Evolutionary conservation across 352 stramenopile genomes (phyloP), one percentile per base, ranked within the genome.

Genomic region (Globisporangium nunn): DNA sequence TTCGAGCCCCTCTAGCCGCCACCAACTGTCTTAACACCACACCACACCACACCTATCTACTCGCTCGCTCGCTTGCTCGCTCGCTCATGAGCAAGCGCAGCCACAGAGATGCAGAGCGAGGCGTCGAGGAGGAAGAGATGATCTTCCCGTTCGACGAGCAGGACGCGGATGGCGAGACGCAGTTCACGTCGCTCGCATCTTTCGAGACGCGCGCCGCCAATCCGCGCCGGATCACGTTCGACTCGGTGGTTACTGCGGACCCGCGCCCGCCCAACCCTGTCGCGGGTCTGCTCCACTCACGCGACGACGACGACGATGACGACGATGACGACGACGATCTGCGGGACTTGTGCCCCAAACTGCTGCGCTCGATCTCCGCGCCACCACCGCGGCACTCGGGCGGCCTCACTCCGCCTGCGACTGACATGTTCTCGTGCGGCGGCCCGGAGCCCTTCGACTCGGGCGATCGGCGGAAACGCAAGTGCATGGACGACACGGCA

Each of bases 61-160:
- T 17, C 37, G 17, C 37, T 17, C 37, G 1, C 37, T 15, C 37
- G 11, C 37, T 11, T 14, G 6, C 8, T 29, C 10, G 12, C 44
- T 55, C 35, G 33, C 30, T 53, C 33, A 74, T 74, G 67, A 74
- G 58, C 56, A 68, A 51, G 33, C n/a, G 46, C 30, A 58, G 56
- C 43, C 53, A 64, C 51, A 59, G 46, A 43, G 57, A 54, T 50
- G 62, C 45, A 33, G 70, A 73, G 18, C 56, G 69, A 7, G 54
- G 61, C 23, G 72, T 83, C n/a, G 72, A 87, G 18, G 72, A 87
- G 29, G 78, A 88, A 30, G 78, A 90, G 43, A 71, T 90, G 64
- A 85, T 88, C 75, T 90, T 90, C 60, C 50, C 74, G 43, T 88
- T 90, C 46, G 80, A 90, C 52, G 80, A 88, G 39, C 60, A 67